Evolutionary conservation across 2,329 filamentous ascomycete genomes (phyloP), one percentile per base, ranked within the genome.

Genomic region (Ceratocystis variospora): DNA sequence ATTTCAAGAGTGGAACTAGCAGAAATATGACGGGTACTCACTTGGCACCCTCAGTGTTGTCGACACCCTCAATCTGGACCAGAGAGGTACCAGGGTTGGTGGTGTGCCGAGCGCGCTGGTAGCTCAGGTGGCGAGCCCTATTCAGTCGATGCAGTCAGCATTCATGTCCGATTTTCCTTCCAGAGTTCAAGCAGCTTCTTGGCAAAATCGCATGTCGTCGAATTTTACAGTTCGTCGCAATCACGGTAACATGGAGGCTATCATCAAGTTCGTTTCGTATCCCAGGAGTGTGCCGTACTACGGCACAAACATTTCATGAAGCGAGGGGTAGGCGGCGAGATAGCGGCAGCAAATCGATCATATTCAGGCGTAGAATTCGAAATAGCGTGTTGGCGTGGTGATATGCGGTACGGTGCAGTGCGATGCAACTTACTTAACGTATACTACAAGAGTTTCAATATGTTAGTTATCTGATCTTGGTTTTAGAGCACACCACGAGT

Each of bases 41-140:
- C 86, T 87, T 89, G 80, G 94, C 93, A 77, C 87, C 90, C 75
- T 89, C 83, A 76, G 88, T 86, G 83, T 89, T 85, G 75, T 96
- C 91, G 75, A 97, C 94, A 79, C 93, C 93, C 85, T 99, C 93
- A 76, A 99, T 96, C 87, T 96, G 94, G 82, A 99, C 88, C 81
- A 97, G 84, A 78, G 89, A 89, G 75, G 89, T 95, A 81, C 87
- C 87, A 74, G 93, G 88, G 84, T 89, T 91, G 77, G 87, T 91
- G 81, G 84, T 88, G 81, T 90, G 89, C 84, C 95, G 93, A 79
- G 88, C 88, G 80, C 93, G 89, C 85, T 96, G 88, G 85, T 96
- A 96, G 82, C 88, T 93, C 82, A 97, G 83, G 87, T 97, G 93
- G 81, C 91, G 92, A 84, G 91, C 93, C 90, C 90, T 95, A 66